Evolutionary conservation across 495 filamentous ascomycete species (phyloP).

Genomic region (Penicillium cinerascens): DNA sequence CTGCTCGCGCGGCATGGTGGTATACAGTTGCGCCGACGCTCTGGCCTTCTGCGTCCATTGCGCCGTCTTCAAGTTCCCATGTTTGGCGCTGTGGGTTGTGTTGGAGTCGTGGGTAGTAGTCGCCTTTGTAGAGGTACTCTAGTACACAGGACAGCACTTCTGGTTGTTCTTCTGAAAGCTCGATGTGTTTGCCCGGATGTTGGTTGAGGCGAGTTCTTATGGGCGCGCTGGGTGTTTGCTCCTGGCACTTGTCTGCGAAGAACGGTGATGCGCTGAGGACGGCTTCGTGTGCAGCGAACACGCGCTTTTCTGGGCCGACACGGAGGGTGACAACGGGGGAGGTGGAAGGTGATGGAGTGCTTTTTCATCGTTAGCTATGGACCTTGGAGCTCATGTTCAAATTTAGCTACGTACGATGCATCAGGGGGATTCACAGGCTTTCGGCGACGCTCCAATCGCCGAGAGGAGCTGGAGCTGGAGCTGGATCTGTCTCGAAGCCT

Average conservation of each 20-base stretch:
- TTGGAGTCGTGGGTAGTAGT: conserved; percentile 77
- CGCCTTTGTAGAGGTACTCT: conserved; percentile 91
- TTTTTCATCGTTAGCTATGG: neutral
- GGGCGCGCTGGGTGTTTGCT: conserved; percentile 16
- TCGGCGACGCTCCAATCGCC: conserved; percentile 27
- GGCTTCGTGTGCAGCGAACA: conserved; percentile 89
- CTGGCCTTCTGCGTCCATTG: conserved; percentile 28
- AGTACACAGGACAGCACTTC: conserved; percentile 88
- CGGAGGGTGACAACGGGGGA: conserved; percentile 76
- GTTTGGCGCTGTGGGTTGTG: conserved; percentile 64
- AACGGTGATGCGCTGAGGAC: conserved; percentile 74
- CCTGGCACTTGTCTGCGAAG: conserved; percentile 50
- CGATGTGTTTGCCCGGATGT: conserved; percentile 58
- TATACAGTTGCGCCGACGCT: conserved; percentile 63
- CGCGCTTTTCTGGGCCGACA: conserved; percentile 71
- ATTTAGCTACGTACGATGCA: conserved; percentile 34
- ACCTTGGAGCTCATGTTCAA: neutral
- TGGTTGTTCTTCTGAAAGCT: conserved; percentile 80
- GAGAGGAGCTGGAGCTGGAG: conserved; percentile 24
- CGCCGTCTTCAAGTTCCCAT: conserved; percentile 66
- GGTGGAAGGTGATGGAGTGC: conserved; percentile 49
- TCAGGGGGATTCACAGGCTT: conserved; percentile 35
- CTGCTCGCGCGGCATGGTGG: conserved; percentile 58
- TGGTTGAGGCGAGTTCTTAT: conserved; percentile 17
- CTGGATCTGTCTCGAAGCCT: conserved; percentile 20